These are phyloP conservation scores for Trichomonas vaginalis DNA, from an alignment of 208 protist genomes.

Conservation along the genomic window DNA sequence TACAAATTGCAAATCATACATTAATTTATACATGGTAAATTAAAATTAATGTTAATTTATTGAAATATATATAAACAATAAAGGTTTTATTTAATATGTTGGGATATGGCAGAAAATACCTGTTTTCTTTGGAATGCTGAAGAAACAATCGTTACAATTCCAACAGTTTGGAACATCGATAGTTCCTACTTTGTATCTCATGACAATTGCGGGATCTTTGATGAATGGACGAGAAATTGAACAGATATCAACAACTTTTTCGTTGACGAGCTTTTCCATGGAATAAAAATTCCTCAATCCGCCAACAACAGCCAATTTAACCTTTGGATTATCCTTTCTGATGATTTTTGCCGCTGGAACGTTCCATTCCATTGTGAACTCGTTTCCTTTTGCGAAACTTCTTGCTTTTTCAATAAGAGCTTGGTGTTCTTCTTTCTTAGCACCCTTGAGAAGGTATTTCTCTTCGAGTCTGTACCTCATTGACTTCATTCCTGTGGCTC, in stretches of 20 bases:
- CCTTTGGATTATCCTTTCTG: not conserved
- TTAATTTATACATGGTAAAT: too few species aligned
- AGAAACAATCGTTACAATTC: not conserved
- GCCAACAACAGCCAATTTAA: not conserved
- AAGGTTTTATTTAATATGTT: too few species aligned
- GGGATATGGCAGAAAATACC: not conserved
- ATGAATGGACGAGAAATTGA: not conserved
- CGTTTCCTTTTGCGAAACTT: not conserved
- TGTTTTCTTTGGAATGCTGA: not conserved
- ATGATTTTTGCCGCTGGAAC: not conserved
- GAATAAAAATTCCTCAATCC: not conserved
- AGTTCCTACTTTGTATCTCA: not conserved
- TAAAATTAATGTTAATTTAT: too few species aligned
- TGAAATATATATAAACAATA: too few species aligned
- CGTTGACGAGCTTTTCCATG: not conserved
- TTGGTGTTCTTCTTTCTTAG: not conserved
- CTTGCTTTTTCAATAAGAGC: not conserved
- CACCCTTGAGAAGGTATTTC: not conserved
- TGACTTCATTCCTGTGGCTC: not conserved
- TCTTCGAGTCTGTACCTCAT: not conserved
- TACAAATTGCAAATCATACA: too few species aligned
- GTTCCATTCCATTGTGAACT: not conserved
- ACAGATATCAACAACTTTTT: not conserved
- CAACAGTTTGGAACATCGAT: not conserved
- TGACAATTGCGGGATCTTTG: not conserved